Conservation (phyloP, 129 eudicot species). For the Centrapalus pauciflorus region DNA sequence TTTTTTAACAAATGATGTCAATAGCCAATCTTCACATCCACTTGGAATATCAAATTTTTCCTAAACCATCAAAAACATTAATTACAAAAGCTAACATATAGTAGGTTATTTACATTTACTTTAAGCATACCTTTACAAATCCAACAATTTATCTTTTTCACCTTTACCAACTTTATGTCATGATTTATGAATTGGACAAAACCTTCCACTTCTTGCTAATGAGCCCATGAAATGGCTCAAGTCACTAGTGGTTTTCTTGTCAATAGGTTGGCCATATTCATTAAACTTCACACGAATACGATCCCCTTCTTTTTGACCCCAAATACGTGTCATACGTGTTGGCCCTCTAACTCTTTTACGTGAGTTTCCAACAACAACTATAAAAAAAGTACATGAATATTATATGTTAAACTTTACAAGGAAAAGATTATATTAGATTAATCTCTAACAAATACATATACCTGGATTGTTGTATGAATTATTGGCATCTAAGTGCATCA, state of each 20-base stretch:
- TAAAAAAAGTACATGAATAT: slow-evolving; percentile 7
- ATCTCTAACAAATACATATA: too few relatives aligned
- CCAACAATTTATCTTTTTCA: background rate
- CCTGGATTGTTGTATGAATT: too few relatives aligned
- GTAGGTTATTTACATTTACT: too few relatives aligned
- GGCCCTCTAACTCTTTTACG: background rate
- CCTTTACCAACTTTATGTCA: background rate
- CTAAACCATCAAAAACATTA: too few relatives aligned
- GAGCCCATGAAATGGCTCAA: slow-evolving; percentile 5
- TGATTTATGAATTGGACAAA: background rate
- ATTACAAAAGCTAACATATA: too few relatives aligned
- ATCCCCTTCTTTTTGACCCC: background rate
- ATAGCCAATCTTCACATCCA: too few relatives aligned
- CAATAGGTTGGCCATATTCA: background rate
- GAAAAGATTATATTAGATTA: too few relatives aligned
- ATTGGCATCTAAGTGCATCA: too few relatives aligned
- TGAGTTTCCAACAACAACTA: background rate
- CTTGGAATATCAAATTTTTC: too few relatives aligned
- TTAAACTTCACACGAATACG: background rate
- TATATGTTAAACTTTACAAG: too few relatives aligned
- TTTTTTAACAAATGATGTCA: too few relatives aligned
- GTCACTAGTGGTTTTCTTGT: background rate
- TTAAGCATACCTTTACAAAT: too few relatives aligned
- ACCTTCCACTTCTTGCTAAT: background rate
- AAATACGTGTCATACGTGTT: background rate